A percentile compares a stretch with the other conserved stretches of the same genome.
These are phyloP conservation scores for Pochonia chlamydosporia DNA, from an alignment of 2,329 filamentous ascomycete genomes.

Conservation along the genomic window DNA sequence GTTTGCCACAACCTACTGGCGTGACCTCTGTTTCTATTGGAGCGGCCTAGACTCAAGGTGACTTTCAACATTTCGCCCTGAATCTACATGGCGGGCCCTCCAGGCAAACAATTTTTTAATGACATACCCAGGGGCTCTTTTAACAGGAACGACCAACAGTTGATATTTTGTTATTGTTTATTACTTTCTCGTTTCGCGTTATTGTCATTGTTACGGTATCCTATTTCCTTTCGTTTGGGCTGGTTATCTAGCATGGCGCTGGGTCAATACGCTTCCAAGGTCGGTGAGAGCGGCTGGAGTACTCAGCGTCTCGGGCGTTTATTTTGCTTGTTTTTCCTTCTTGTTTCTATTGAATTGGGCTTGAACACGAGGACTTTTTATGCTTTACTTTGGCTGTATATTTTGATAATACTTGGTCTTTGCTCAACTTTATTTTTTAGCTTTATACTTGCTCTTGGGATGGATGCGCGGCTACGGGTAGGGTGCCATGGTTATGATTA, in stretches of 20 bases:
- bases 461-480: neutral
- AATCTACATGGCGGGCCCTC: neutral
- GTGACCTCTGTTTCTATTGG: neutral
- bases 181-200: neutral
- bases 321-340: conserved; percentile 5
- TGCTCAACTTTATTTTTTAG: no score
- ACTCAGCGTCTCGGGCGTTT: conserved; percentile 13
- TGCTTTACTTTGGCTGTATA: neutral
- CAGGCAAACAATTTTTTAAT: neutral
- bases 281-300: conserved; percentile 33
- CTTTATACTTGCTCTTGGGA: neutral
- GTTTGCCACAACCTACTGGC: neutral
- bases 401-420: neutral
- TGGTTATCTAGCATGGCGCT: conserved; percentile 19
- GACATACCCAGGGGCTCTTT: neutral
- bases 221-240: conserved; percentile 4
- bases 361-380: conserved; percentile 1
- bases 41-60: neutral
- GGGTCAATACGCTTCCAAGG: conserved; percentile 21
- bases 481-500: neutral
- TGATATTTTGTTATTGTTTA: neutral
- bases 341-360: neutral
- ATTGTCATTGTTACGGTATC: conserved; percentile 9
- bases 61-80: neutral
- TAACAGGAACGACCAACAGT: neutral